Percentiles rank a stretch among this genome's conserved stretches.
Conservation (phyloP, 2,329 filamentous ascomycete species). For the Fonsecaea multimorphosa region DNA sequence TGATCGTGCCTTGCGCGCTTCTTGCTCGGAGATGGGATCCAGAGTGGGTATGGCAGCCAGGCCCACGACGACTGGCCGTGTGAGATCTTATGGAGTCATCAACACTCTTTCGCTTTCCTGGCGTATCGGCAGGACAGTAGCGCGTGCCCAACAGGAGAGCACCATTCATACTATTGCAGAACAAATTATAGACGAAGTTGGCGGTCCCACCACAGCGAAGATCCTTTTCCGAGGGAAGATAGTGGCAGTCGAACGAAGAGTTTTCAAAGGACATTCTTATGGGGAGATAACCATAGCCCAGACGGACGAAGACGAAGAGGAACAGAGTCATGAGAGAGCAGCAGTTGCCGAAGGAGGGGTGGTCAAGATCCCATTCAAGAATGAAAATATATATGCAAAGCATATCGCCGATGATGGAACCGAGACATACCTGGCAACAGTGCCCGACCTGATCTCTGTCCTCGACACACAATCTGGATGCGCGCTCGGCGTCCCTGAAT, state of each 20-base stretch:
- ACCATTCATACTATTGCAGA: constrained; percentile 62
- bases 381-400: constrained; percentile 71
- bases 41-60: constrained; percentile 51
- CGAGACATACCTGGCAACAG: constrained; percentile 54
- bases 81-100: constrained; percentile 46
- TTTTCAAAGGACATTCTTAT: constrained; percentile 65
- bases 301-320: constrained; percentile 48
- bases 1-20: constrained; percentile 26
- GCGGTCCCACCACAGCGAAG: constrained; percentile 55
- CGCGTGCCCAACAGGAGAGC: constrained; percentile 42
- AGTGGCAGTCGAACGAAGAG: constrained; percentile 62
- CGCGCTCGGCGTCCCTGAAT: constrained; percentile 62
- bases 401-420: constrained; percentile 45
- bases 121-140: constrained; percentile 65
- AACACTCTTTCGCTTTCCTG: constrained; percentile 54
- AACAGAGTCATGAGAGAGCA: constrained; percentile 33
- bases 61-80: constrained; percentile 49
- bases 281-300: constrained; percentile 65
- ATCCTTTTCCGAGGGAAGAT: constrained; percentile 69
- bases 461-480: constrained; percentile 65
- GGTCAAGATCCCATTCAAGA: constrained; percentile 73
- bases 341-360: constrained; percentile 52
- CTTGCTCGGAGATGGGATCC: constrained; percentile 42
- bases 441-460: constrained; percentile 63
- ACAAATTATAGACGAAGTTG: constrained; percentile 56